These are phyloP conservation scores for Bassia scoparia DNA, from an alignment of 148 eudicot genomes.

Conservation along the genomic window DNA sequence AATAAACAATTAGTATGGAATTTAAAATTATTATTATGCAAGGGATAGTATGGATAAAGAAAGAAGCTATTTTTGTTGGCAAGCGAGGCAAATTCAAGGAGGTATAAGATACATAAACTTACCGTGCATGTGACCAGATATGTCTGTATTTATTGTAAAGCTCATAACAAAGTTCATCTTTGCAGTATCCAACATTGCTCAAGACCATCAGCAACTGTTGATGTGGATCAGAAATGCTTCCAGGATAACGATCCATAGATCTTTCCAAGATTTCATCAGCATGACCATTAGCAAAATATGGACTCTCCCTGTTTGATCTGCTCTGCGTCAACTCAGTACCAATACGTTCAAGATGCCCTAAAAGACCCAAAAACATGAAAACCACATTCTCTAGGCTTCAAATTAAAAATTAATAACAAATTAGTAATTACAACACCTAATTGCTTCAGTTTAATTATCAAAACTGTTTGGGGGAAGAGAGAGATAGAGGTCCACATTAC, in stretches of 20 bases:
- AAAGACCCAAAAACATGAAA: background rate
- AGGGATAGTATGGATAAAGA: no score
- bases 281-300: slow-evolving; percentile 54
- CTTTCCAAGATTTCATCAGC: slow-evolving; percentile 44
- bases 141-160: slow-evolving; percentile 70
- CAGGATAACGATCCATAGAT: slow-evolving; percentile 60
- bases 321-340: slow-evolving; percentile 60
- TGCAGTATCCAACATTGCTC: slow-evolving; percentile 94
- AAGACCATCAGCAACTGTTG: slow-evolving; percentile 84
- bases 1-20: no score
- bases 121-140: slow-evolving; percentile 76
- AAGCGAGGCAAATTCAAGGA: background rate
- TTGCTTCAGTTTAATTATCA: background rate
- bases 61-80: background rate
- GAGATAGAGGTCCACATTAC: slow-evolving; percentile 33
- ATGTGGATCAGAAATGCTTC: slow-evolving; percentile 69
- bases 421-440: background rate
- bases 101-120: slow-evolving; percentile 9
- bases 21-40: no score
- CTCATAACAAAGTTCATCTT: slow-evolving; percentile 84
- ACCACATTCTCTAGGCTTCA: background rate
- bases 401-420: background rate
- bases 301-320: slow-evolving; percentile 53
- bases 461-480: background rate
- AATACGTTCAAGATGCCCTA: slow-evolving; percentile 88